Conservation (phyloP, 768 basidiomycete species). For the Pleurotus giganteus region DNA sequence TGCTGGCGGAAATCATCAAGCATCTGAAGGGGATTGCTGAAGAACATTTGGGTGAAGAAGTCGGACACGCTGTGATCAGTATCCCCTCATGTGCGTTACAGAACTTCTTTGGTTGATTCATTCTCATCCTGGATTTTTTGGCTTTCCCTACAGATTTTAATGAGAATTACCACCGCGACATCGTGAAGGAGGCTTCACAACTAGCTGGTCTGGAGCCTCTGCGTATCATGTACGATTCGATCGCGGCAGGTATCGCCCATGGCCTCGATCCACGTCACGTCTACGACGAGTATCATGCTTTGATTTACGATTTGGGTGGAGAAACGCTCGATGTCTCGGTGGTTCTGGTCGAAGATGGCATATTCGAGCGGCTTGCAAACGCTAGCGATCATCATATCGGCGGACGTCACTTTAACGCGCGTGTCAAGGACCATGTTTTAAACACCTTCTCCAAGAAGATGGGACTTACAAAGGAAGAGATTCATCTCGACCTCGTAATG, state of each 20-base stretch:
- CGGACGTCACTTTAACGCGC: constrained; percentile 72
- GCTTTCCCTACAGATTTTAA: constrained; percentile 51
- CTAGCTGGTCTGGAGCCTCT: constrained; percentile 65
- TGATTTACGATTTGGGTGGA: constrained; percentile 73
- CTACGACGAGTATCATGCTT: constrained; percentile 54
- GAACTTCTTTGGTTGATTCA: background rate
- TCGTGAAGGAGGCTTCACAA: constrained; percentile 65
- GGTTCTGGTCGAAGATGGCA: constrained; percentile 64
- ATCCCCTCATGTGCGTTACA: constrained; percentile 55
- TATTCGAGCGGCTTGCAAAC: constrained; percentile 71
- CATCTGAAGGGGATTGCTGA: constrained; percentile 76
- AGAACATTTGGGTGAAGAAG: constrained; percentile 61
- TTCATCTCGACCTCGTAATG: constrained; percentile 58
- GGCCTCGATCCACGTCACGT: constrained; percentile 64
- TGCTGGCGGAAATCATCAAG: constrained; percentile 62
- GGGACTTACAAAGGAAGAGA: constrained; percentile 41
- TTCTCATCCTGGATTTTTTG: constrained; percentile 28
- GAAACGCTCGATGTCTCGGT: constrained; percentile 75
- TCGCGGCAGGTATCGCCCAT: constrained; percentile 70
- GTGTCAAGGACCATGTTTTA: constrained; percentile 69
- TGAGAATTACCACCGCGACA: constrained; percentile 62
- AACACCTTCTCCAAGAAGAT: constrained; percentile 68
- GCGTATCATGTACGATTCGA: constrained; percentile 69
- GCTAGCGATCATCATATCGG: constrained; percentile 74
- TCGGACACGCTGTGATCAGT: constrained; percentile 57